Base-by-base conservation (phyloP, 83 land plant genomes). In the Picea mariana region DNA sequence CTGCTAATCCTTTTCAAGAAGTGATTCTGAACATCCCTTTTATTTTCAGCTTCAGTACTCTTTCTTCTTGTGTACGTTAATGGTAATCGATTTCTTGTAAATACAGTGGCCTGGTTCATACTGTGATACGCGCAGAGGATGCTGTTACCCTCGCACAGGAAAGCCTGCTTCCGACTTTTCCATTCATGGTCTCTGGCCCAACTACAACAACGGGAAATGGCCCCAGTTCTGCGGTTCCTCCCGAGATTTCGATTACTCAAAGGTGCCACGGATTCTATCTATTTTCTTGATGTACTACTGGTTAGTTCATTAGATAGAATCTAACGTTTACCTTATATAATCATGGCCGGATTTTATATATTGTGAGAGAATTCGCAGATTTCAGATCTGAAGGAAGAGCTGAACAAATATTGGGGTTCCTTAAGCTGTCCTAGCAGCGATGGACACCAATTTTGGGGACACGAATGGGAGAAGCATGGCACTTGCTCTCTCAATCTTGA, bases 391-490 rank as follows among this genome's bases (percentile, higher is more conserved):
- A 42, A 26, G 12, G 77, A 62, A 18, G 77, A 81, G 21, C 67
- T 97, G 91, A 67, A 89, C 81, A 40, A 61, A 49, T 59, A 87
- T 3, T 97, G 98, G 99, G 94, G 92, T 9, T 83, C 99, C 1
- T 79, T 97, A 68, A 84, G 95, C 0, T 97, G 99, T 83, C 98
- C 96, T 0, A 95, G 93, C 76, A 77, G 88, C 80, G 77, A 88
- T 69, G 95, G 96, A 9, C 49, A 78, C 17, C 81, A 26, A 26
- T 97, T 97, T 80, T 95, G 99, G 99, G 62, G 84, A 1, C 99
- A 97, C 80, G 98, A 97, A 64, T 97, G 99, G 99, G 79, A 87
- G 9, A 97, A 97, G 88, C 98, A 97, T 59, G 99, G 99, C 47
- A 97, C 98, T 2, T 97, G 99, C 87, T 91, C 99, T 9, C 90